Percentiles rank a stretch among this genome's conserved stretches.
phyloP scores from a whole-genome alignment of 1,284 basidiomycete genomes.

The Tylopilus orsonianus region DNA sequence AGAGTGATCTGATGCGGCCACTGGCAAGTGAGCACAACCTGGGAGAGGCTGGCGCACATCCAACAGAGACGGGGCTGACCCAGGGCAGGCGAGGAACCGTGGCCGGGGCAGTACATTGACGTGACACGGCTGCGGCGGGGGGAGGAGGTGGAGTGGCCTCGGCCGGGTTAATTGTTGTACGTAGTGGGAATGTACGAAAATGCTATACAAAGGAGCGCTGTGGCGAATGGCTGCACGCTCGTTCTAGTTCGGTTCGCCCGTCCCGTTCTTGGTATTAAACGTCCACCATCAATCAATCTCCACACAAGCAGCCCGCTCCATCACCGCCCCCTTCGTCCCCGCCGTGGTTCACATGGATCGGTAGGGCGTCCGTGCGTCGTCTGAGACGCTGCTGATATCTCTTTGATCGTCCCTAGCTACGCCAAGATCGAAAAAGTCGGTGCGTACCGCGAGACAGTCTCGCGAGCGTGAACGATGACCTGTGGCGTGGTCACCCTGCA shows the following conservation, averaged over 20 bases:
- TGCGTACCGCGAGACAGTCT: constrained; percentile 42
- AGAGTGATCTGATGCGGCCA: no score
- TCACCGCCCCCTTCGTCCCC: constrained; percentile 1
- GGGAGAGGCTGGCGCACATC: no score
- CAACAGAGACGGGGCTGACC: no score
- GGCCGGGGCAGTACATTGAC: constrained; percentile 71
- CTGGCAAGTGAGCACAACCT: no score
- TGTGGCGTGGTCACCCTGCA: constrained; percentile 32
- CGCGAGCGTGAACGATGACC: constrained; percentile 17
- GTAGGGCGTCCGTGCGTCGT: constrained; percentile 20
- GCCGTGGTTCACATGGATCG: constrained; percentile 29
- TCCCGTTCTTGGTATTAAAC: constrained; percentile 21
- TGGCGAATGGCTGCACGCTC: constrained; percentile 19
- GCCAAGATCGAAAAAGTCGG: constrained; percentile 74
- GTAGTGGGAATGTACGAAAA: constrained; percentile 2
- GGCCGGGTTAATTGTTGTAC: constrained; percentile 40
- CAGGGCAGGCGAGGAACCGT: constrained; percentile 57
- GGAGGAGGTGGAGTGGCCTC: constrained; percentile 63
- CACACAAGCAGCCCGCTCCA: no score
- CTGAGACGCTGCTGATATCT: constrained; percentile 18
- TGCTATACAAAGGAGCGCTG: constrained; percentile 1
- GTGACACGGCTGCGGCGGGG: constrained; percentile 55
- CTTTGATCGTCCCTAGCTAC: constrained; percentile 42
- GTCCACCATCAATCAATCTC: constrained; percentile 13
- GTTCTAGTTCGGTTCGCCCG: constrained; percentile 16